Evolutionary conservation across 2,329 filamentous ascomycete species (phyloP).

Genomic region (Tolypocladium inflatum): DNA sequence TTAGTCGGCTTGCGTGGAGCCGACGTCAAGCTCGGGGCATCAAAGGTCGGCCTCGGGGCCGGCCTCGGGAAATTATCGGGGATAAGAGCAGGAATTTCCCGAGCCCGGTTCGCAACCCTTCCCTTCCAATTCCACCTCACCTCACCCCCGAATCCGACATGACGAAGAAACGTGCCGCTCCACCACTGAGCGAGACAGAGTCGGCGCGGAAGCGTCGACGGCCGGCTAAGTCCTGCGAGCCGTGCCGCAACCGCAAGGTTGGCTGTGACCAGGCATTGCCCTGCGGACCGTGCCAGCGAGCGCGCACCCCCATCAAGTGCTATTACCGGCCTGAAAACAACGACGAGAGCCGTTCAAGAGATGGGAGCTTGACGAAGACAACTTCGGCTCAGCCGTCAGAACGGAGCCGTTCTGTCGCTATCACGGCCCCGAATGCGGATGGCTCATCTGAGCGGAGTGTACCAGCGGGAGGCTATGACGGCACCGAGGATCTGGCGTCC

Average conservation of each 20-base stretch:
- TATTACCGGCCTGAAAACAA: not conserved
- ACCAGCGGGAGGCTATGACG: not conserved
- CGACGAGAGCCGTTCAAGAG: not conserved
- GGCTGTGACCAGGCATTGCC: not conserved
- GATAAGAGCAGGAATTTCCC: not conserved
- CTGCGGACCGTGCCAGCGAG: not conserved
- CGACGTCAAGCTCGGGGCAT: not conserved
- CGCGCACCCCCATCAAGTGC: not conserved
- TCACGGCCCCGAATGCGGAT: not conserved
- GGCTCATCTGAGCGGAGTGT: not conserved
- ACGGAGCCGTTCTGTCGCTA: not conserved
- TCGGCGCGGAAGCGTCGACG: not conserved
- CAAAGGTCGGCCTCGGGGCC: not conserved
- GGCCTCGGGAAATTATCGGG: not conserved
- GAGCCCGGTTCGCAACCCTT: not conserved
- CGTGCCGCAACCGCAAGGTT: not conserved
- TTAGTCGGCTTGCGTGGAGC: not conserved
- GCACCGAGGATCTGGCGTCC: not conserved
- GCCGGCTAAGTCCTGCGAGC: slow-evolving; percentile 1
- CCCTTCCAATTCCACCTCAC: not conserved
- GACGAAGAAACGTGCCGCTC: not conserved
- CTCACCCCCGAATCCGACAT: not conserved
- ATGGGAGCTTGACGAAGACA: not conserved
- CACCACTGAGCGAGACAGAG: not conserved
- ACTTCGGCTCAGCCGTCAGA: not conserved